Conservation (phyloP, 495 filamentous ascomycete genomes). For the Umbilicaria muhlenbergii region DNA sequence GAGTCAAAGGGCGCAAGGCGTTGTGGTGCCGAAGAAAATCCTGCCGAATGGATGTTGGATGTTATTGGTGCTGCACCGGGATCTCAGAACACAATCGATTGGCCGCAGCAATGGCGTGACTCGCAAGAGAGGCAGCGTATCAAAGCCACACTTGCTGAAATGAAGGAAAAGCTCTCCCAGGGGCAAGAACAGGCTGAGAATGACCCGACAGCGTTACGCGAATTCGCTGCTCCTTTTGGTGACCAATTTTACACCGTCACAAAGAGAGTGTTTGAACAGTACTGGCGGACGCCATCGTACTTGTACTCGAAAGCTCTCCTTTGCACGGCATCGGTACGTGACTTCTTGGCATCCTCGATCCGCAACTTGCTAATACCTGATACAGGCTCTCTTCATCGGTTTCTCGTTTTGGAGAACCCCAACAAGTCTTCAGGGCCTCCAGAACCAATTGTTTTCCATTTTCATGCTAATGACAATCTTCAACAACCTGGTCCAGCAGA, state of each 20-base stretch:
- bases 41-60: constrained; percentile 94
- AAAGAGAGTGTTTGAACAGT: constrained; percentile 65
- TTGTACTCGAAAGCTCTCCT: constrained; percentile 59
- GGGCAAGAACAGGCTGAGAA: constrained; percentile 6
- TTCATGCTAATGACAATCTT: constrained; percentile 74
- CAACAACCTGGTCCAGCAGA: constrained; percentile 61
- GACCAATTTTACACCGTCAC: constrained; percentile 37
- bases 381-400: constrained; percentile 66
- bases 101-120: constrained; percentile 66
- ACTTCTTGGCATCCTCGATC: constrained; percentile 14
- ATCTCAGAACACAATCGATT: constrained; percentile 58
- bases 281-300: constrained; percentile 79
- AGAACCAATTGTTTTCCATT: constrained; percentile 77
- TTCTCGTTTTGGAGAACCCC: constrained; percentile 71
- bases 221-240: constrained; percentile 39
- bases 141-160: constrained; percentile 49
- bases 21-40: constrained; percentile 64
- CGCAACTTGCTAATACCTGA: not conserved
- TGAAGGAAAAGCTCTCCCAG: constrained; percentile 28
- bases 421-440: constrained; percentile 59
- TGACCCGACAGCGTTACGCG: constrained; percentile 22
- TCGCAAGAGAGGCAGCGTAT: constrained; percentile 54
- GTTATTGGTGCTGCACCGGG: constrained; percentile 88
- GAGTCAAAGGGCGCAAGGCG: constrained; percentile 58
- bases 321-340: constrained; percentile 26